Conservation (phyloP, 192 early-diverging fungal species). For the Entophlyctis luteolus region DNA sequence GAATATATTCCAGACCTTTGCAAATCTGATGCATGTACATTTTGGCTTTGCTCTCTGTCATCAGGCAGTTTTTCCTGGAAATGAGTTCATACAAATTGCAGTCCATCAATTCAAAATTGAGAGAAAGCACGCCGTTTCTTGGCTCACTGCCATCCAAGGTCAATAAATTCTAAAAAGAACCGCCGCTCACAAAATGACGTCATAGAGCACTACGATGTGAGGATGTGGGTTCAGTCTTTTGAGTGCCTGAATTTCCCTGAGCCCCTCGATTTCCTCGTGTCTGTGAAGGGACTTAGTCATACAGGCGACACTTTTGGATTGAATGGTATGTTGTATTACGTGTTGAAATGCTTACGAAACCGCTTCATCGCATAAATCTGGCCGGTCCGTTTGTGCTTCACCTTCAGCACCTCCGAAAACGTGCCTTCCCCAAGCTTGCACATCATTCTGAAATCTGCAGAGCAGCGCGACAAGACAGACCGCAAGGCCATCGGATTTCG, state of each 20-base stretch:
- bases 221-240: conserved; percentile 52
- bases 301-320: not conserved
- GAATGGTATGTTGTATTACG: conserved; percentile 22
- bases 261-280: conserved; percentile 52
- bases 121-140: conserved; percentile 47
- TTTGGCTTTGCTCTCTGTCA: conserved; percentile 55
- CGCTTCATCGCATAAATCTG: conserved; percentile 61
- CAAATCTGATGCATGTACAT: conserved; percentile 55
- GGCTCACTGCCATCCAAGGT: conserved; percentile 42
- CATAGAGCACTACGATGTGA: conserved; percentile 50
- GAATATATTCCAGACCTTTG: conserved; percentile 59
- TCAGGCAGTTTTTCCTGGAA: conserved; percentile 41
- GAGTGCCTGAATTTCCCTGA: conserved; percentile 61
- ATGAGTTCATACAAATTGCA: conserved; percentile 64
- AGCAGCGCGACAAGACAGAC: no score
- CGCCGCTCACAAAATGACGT: conserved; percentile 52
- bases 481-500: no score
- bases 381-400: conserved; percentile 58
- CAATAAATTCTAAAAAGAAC: conserved; percentile 1
- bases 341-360: conserved; percentile 59
- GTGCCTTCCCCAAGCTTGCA: conserved; percentile 63
- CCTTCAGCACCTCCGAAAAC: conserved; percentile 62
- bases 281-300: conserved; percentile 12
- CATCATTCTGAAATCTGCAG: conserved; percentile 54
- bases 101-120: conserved; percentile 64